Evolutionary conservation across 148 eudicot genomes (phyloP).

Genomic region (Silene latifolia): DNA sequence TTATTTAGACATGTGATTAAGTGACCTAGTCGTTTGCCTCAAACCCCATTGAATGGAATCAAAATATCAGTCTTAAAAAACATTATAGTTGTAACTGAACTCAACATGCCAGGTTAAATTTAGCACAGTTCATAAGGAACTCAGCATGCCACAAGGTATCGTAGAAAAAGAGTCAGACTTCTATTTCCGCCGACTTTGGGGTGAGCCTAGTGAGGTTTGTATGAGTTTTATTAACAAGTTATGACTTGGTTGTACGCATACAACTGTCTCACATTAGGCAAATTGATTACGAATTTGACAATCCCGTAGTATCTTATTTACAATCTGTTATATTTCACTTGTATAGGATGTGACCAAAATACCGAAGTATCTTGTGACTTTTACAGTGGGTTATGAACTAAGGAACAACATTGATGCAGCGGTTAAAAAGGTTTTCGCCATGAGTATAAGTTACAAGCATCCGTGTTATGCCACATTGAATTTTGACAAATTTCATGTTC

Average conservation of each 20-base stretch:
- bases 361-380: slow-evolving; percentile 69
- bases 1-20: too few relatives aligned
- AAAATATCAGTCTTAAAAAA: too few relatives aligned
- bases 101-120: too few relatives aligned
- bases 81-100: too few relatives aligned
- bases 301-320: not conserved
- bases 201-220: slow-evolving; percentile 56
- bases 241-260: not conserved
- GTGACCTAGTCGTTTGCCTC: too few relatives aligned
- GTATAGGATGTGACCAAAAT: slow-evolving; percentile 53
- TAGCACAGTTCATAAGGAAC: too few relatives aligned
- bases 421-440: slow-evolving; percentile 86
- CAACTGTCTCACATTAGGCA: not conserved
- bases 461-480: not conserved
- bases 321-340: slow-evolving; percentile 4
- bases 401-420: slow-evolving; percentile 56
- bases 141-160: slow-evolving; percentile 62
- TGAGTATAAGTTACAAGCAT: too few relatives aligned
- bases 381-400: slow-evolving; percentile 68
- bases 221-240: not conserved
- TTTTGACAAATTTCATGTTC: not conserved
- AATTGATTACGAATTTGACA: not conserved
- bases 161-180: slow-evolving; percentile 46
- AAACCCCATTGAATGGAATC: too few relatives aligned
- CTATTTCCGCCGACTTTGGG: slow-evolving; percentile 51